A percentile compares a stretch with the other conserved stretches of the same genome.
phyloP scores from a whole-genome alignment of 176 grass and related monocot genomes.

The Carex cristatella region DNA sequence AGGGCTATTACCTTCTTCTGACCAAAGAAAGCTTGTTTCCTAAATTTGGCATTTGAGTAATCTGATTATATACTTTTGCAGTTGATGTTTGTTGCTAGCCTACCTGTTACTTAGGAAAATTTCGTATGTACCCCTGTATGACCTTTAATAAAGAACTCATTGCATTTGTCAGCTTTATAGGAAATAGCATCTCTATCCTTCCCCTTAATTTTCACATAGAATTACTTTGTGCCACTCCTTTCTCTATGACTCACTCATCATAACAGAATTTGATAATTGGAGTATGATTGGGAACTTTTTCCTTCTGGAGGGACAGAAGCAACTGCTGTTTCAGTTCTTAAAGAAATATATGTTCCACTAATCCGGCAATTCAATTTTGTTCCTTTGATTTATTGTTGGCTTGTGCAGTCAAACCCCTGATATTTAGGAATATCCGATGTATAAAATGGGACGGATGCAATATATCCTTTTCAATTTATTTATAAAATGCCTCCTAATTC shows the following conservation, averaged over 20 bases:
- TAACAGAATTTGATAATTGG: neutral
- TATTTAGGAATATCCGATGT: neutral
- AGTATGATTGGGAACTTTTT: neutral
- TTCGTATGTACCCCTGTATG: neutral
- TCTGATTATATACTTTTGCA: neutral
- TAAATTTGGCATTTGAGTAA: neutral
- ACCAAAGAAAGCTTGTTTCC: neutral
- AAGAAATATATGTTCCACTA: neutral
- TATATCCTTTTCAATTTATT: neutral
- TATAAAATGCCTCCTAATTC: neutral
- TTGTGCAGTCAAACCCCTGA: neutral
- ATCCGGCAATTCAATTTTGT: neutral
- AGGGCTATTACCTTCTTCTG: neutral
- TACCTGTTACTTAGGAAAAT: neutral
- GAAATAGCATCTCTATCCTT: neutral
- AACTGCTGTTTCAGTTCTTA: neutral
- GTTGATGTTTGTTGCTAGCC: neutral
- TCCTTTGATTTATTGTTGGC: neutral
- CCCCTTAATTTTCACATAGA: neutral
- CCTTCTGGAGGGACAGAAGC: neutral
- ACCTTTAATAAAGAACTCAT: neutral
- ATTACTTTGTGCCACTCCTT: neutral
- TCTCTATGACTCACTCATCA: neutral
- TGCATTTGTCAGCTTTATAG: neutral
- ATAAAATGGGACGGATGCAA: neutral